A percentile compares a stretch with the other conserved stretches of the same genome.
These are phyloP conservation scores for Excoecaria agallocha DNA, from an alignment of 345 rosid genomes.

Conservation along the genomic window DNA sequence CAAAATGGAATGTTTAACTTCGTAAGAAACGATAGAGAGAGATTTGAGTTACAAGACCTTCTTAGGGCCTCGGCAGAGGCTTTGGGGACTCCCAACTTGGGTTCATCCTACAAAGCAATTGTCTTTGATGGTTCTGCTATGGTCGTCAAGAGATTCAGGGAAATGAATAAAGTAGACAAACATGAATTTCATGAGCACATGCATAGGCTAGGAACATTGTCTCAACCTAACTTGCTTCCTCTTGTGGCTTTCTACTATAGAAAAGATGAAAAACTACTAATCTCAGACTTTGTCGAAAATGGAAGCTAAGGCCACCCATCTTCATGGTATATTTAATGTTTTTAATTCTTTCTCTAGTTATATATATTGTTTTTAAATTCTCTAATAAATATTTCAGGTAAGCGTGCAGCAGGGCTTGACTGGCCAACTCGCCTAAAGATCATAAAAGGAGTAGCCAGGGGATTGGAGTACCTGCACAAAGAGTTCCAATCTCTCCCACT, in stretches of 20 bases:
- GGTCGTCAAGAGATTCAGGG: constrained; percentile 77
- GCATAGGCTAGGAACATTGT: constrained; percentile 58
- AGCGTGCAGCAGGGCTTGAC: constrained; percentile 49
- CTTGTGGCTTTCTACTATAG: constrained; percentile 63
- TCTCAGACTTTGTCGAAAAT: constrained; percentile 55
- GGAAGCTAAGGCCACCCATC: constrained; percentile 84
- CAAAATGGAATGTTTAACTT: constrained; percentile 48
- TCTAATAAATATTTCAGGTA: constrained; percentile 33
- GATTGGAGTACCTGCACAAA: constrained; percentile 58
- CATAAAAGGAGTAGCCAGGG: constrained; percentile 72
- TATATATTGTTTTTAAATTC: background rate
- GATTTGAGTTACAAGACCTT: constrained; percentile 68
- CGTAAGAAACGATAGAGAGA: constrained; percentile 47
- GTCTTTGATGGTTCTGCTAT: constrained; percentile 49
- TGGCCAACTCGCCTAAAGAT: constrained; percentile 78
- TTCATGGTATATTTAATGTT: constrained; percentile 52
- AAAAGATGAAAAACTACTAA: constrained; percentile 80
- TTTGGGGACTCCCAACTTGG: constrained; percentile 70
- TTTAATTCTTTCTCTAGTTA: background rate
- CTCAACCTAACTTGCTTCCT: constrained; percentile 73
- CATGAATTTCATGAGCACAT: constrained; percentile 69
- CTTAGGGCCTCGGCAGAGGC: constrained; percentile 80
- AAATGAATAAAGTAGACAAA: constrained; percentile 53
- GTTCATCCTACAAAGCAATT: constrained; percentile 80
- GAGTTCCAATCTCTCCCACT: constrained; percentile 47